phyloP scores from a whole-genome alignment of 2,329 filamentous ascomycete genomes.

The Arachnomyces sp. region DNA sequence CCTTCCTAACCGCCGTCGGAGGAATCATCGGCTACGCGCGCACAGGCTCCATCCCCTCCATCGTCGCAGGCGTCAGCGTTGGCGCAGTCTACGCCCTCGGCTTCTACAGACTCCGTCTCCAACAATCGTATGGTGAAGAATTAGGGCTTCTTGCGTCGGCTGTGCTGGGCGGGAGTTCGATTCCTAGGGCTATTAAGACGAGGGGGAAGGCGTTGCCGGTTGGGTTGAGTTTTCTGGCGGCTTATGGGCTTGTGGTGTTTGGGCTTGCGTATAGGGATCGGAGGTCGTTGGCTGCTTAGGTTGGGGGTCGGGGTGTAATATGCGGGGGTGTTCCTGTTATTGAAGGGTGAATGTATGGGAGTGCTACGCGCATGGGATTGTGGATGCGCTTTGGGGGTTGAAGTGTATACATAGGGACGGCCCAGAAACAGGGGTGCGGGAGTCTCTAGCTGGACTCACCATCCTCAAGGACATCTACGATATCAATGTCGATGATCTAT shows the following conservation, averaged over 20 bases:
- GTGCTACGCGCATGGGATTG: neutral
- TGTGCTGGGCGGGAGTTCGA: conserved; percentile 73
- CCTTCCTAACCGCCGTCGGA: conserved; percentile 73
- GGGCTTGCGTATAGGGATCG: conserved; percentile 54
- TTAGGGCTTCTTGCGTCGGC: conserved; percentile 78
- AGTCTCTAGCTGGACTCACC: no score
- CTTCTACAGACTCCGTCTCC: conserved; percentile 68
- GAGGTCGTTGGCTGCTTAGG: conserved; percentile 12
- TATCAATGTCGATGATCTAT: no score
- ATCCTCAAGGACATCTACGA: no score
- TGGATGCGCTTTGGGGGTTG: no score
- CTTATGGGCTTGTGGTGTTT: conserved; percentile 71
- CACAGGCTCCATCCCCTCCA: conserved; percentile 77
- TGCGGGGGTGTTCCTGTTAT: neutral
- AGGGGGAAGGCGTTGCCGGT: conserved; percentile 72
- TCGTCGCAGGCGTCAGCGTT: conserved; percentile 76
- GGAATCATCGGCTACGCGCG: conserved; percentile 79
- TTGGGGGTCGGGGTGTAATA: neutral
- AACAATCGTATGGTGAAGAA: conserved; percentile 77
- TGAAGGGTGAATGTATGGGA: neutral
- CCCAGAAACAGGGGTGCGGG: no score
- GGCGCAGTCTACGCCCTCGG: conserved; percentile 71
- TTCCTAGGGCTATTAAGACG: conserved; percentile 76
- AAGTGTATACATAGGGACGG: no score
- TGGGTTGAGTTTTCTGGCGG: conserved; percentile 67